Evolutionary conservation across 2,329 filamentous ascomycete species (phyloP).

Genomic region (Fusarium sp.): DNA sequence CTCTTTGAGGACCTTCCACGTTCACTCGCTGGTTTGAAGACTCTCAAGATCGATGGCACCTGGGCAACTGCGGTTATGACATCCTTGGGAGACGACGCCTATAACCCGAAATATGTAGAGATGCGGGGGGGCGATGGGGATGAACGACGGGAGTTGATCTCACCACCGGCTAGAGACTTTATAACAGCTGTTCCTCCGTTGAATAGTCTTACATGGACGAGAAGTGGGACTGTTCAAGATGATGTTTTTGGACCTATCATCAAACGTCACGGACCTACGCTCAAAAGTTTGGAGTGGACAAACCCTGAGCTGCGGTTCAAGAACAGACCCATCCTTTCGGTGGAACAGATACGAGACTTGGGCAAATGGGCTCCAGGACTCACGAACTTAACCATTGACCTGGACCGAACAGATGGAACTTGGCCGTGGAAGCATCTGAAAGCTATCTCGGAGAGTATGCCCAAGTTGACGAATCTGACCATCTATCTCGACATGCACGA

Average conservation of each 20-base stretch:
- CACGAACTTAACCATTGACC: conserved; percentile 1
- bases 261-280: conserved; percentile 3
- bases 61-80: background rate
- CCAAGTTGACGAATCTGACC: background rate
- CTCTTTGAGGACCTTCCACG: background rate
- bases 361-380: conserved; percentile 3
- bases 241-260: conserved; percentile 6
- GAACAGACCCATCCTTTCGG: background rate
- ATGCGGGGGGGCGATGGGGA: too few relatives aligned
- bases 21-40: background rate
- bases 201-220: background rate
- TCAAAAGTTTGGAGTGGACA: conserved; percentile 19
- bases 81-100: background rate
- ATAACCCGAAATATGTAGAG: too few relatives aligned
- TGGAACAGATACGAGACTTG: background rate
- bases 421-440: conserved; percentile 11
- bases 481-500: conserved; percentile 7
- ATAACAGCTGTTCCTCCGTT: background rate
- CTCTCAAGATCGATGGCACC: background rate
- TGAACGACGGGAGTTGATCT: background rate
- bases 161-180: background rate
- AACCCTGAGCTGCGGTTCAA: background rate
- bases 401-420: background rate
- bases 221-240: background rate
- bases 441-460: background rate